Evolutionary conservation across 2,329 filamentous ascomycete species (phyloP).

Genomic region (Trichoderma polysporum): DNA sequence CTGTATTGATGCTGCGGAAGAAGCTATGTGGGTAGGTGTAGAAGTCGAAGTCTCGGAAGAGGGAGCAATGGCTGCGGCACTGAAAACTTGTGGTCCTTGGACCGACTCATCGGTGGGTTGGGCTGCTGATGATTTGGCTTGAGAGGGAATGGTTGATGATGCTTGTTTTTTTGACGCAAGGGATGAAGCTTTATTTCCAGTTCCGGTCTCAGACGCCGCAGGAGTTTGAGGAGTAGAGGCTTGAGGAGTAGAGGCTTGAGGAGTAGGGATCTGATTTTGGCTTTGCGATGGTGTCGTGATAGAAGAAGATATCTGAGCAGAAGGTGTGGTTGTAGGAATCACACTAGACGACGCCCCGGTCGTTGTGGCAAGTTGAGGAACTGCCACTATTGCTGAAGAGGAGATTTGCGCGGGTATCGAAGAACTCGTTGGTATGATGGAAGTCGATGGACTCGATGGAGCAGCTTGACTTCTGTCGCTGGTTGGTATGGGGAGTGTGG

Average conservation of each 20-base stretch:
- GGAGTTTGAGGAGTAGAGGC: background rate
- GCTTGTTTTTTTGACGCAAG: background rate
- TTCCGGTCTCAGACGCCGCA: background rate
- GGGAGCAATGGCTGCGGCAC: background rate
- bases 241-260: conserved; percentile 18
- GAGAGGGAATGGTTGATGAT: background rate
- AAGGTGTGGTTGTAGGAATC: background rate
- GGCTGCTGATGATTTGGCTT: background rate
- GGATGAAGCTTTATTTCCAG: background rate
- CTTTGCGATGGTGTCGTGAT: background rate
- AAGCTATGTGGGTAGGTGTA: background rate
- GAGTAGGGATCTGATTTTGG: conserved; percentile 17
- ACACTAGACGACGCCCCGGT: background rate
- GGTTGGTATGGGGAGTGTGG: background rate
- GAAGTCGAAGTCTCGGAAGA: background rate
- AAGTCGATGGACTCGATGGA: background rate
- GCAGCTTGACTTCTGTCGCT: background rate
- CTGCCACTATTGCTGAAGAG: background rate
- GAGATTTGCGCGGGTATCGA: background rate
- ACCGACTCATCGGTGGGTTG: conserved; percentile 1
- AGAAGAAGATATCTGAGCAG: background rate
- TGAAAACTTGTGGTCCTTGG: background rate
- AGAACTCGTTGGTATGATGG: background rate
- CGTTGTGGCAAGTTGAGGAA: background rate
- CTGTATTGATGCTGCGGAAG: background rate